Base-by-base conservation (phyloP, 2,329 filamentous ascomycete species). In the Seiridium cupressi region DNA sequence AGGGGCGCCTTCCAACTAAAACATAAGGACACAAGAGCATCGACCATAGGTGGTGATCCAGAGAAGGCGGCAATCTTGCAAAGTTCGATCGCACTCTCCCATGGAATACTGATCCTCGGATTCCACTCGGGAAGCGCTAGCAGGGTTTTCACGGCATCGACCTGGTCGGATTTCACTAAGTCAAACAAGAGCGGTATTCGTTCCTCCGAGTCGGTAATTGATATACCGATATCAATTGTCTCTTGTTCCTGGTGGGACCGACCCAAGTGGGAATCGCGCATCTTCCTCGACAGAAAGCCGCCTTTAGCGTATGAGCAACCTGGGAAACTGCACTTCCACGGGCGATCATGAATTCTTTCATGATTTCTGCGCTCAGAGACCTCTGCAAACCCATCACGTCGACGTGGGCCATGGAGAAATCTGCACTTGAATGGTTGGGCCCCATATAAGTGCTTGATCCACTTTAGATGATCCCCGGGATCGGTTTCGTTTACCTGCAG, bases 271-370 rank as follows among this genome's bases (percentile, higher is more conserved):
- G 62, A 51, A 55, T 68, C 63, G 31, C 65, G 60, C 65, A 68
- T 67, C 44, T 60, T 63, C 3, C 62, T 55, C 2, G 68, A 65
- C 7, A 67, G 35, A 58, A 68, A 70, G 9, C 66, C 67, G 9
- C 59, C 59, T 8, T 64, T 34, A 4, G 58, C 53, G 18, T 62
- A 70, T 55, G 65, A 61, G 58, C 68, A 69, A n/a, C 36, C 44
- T 11, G 55, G 13, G n/a, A 64, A 54, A 32, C 44, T 38, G 55
- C 68, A 70, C 55, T 66, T 70, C 66, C 66, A 69, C n/a, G 62
- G 65, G 2, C 58, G 53, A 44, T 60, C 35, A 54, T 64, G 62
- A 55, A 62, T 35, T 36, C 42, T 59, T 53, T 60, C 35, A 56
- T 64, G 58, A 38, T 38, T 40, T 13, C 31, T 42, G 10, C 59